Base-by-base conservation (phyloP, 768 basidiomycete genomes). In the Mycena floridula region DNA sequence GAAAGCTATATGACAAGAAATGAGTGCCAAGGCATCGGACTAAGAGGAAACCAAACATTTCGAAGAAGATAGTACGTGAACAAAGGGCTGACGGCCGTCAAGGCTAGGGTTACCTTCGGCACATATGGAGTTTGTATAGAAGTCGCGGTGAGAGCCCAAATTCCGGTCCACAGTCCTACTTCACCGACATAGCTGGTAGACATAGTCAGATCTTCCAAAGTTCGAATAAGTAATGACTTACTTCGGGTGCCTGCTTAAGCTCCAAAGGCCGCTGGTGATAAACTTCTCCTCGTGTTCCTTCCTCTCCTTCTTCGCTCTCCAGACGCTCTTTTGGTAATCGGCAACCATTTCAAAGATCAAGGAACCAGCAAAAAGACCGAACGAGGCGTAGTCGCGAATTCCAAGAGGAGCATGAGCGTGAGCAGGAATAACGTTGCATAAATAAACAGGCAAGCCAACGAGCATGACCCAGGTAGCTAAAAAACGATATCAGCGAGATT, bases 281-380 rank as follows among this genome's bases (percentile, higher is more conserved):
- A 89, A 87, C 53, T 75, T 70, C 50, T 88, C 79, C 37, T 83
- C 72, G 54, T 89, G 85, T 47, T 79, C 61, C 58, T 84, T 82
- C 15, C 65, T 65, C 15, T 82, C 66, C 54, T 79, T 82, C 1
- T 67, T 73, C 24, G 58, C 59, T 30, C 81, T 66, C 86, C 85
- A 87, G 1, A 62, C 58, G 3, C 70, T 59, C 59, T 89, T 89
- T 61, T 88, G 82, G 32, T 59, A 49, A 59, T 87, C 85, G 1
- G 83, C 81, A 28, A 74, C 54, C 9, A 77, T 70, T 57, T 88
- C 85, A 25, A 84, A 66, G 3, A 78, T 54, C 53, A 87, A 72
- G 0, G 79, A 82, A 5, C 62, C 59, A 1, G 70, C 67, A 59
- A 75, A 80, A n/a, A 87, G 50, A 0, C 68, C 72, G 30, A 80